Conservation (phyloP, 768 basidiomycete species). For the Leccinellum rugosiceps region DNA sequence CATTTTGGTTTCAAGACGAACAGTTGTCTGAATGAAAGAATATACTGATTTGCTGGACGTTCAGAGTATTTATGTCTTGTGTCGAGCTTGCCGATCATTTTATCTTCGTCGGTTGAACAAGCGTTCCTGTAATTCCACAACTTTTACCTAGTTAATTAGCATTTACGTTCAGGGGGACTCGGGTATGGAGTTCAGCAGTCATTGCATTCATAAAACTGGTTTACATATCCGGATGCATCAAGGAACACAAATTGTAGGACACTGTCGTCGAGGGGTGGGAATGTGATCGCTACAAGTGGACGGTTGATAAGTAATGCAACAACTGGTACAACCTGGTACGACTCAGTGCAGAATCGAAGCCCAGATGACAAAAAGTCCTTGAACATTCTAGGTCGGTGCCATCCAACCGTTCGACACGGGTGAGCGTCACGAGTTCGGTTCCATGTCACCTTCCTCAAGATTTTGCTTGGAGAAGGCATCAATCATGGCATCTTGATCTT, state of each 20-base stretch:
- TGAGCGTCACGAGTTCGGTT: slow-evolving; percentile 24
- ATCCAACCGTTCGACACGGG: slow-evolving; percentile 3
- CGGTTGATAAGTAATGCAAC: slow-evolving; percentile 24
- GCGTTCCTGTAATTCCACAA: not conserved
- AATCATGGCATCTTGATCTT: slow-evolving; percentile 80
- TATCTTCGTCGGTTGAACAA: slow-evolving; percentile 4
- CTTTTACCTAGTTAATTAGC: not conserved
- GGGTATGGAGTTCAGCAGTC: not conserved
- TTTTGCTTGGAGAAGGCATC: slow-evolving; percentile 67
- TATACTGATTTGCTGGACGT: not conserved
- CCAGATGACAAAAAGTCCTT: slow-evolving; percentile 12
- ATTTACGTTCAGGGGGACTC: not conserved
- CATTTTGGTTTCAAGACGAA: not conserved
- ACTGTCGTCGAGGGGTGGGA: slow-evolving; percentile 7
- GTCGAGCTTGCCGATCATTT: slow-evolving; percentile 2
- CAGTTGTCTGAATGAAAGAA: not conserved
- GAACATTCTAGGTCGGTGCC: slow-evolving; percentile 7
- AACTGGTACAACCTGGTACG: slow-evolving; percentile 10
- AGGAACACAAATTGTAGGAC: slow-evolving; percentile 6
- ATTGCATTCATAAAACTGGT: slow-evolving; percentile 9
- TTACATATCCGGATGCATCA: slow-evolving; percentile 2
- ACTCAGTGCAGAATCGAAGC: slow-evolving; percentile 2
- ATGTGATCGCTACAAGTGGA: slow-evolving; percentile 17
- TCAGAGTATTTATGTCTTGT: slow-evolving; percentile 7
- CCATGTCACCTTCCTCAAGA: slow-evolving; percentile 31